Conservation (phyloP, 306 rosid genomes). For the Cucumis hystrix region DNA sequence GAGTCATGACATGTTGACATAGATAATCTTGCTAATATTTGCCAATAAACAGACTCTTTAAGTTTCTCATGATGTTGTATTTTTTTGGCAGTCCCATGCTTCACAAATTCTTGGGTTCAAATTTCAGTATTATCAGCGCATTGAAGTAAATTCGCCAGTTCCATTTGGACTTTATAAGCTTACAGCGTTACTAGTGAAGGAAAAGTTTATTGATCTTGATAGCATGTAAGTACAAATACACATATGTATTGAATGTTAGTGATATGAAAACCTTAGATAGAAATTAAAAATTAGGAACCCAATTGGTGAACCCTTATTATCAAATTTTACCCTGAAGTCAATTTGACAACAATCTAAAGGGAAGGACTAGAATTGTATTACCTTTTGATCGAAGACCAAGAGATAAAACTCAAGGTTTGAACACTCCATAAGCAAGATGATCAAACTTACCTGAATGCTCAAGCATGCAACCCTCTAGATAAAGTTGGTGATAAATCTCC, state of each 20-base stretch:
- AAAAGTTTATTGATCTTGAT: slow-evolving; percentile 83
- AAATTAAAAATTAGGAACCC: too few relatives aligned
- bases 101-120: slow-evolving; percentile 96
- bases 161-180: slow-evolving; percentile 90
- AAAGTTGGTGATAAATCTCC: too few relatives aligned
- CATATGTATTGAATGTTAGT: background rate
- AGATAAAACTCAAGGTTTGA: too few relatives aligned
- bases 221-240: slow-evolving; percentile 52
- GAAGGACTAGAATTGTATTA: too few relatives aligned
- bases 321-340: too few relatives aligned
- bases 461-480: too few relatives aligned
- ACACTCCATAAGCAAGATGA: too few relatives aligned
- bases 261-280: too few relatives aligned
- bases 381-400: too few relatives aligned
- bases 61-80: slow-evolving; percentile 2
- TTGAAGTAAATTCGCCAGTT: slow-evolving; percentile 71
- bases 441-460: too few relatives aligned
- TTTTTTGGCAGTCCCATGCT: slow-evolving; percentile 89
- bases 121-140: slow-evolving; percentile 88
- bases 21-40: background rate
- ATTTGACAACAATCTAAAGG: too few relatives aligned
- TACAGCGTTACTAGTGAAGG: slow-evolving; percentile 86
- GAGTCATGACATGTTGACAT: background rate
- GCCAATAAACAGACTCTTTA: background rate
- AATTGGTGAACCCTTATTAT: too few relatives aligned